Evolutionary conservation across 805 yeast genomes (phyloP).

Genomic region (Blastobotrys parvus): DNA sequence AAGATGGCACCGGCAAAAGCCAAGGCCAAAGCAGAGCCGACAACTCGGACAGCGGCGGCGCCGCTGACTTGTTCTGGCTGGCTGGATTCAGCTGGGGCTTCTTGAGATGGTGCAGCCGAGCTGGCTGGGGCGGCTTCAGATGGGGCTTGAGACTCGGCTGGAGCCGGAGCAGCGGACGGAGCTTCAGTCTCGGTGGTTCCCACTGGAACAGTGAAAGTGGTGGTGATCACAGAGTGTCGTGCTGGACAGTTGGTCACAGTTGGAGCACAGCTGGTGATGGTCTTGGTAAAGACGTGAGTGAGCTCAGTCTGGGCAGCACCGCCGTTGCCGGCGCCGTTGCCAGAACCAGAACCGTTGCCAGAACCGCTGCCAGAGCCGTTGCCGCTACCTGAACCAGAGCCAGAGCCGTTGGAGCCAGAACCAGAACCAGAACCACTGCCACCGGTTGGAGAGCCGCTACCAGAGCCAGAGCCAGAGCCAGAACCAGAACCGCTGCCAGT

Average conservation of each 20-base stretch:
- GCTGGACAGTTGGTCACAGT: background rate
- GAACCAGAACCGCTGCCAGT: slow-evolving; percentile 7
- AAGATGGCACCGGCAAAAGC: background rate
- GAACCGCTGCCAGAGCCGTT: background rate
- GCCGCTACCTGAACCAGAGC: slow-evolving; percentile 1
- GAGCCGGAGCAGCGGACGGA: background rate
- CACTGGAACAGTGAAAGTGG: background rate
- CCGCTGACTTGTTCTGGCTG: background rate
- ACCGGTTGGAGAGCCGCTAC: slow-evolving; percentile 1
- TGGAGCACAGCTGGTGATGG: background rate
- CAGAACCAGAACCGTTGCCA: slow-evolving; percentile 1
- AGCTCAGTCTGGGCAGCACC: background rate
- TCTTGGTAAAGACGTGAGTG: background rate
- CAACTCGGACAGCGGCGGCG: background rate
- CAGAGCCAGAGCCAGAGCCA: slow-evolving; percentile 4
- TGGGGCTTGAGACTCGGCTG: background rate
- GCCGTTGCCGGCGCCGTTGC: background rate
- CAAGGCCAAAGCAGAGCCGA: background rate
- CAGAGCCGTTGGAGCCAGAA: slow-evolving; percentile 6
- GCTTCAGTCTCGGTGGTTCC: background rate
- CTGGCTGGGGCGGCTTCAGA: background rate
- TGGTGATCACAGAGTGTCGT: background rate
- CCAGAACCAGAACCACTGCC: slow-evolving; percentile 6
- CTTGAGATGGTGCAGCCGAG: background rate
- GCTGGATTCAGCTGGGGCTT: slow-evolving; percentile 2